Percentiles rank a stretch among this genome's conserved stretches.
These are phyloP conservation scores for Kodamaea kaohsiungensis DNA, from an alignment of 805 yeast genomes.

Conservation along the genomic window DNA sequence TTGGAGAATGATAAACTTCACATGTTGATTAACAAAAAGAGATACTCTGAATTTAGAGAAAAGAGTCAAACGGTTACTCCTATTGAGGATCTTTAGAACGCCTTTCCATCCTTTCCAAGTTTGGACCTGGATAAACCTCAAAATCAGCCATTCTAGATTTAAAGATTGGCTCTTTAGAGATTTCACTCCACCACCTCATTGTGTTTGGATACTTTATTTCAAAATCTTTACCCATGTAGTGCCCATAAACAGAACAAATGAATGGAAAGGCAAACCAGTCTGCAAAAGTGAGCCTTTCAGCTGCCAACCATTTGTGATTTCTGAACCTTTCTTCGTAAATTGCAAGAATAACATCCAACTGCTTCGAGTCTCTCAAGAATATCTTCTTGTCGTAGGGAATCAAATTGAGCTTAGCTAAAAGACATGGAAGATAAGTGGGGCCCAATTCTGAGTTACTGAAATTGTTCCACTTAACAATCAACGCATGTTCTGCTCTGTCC, in stretches of 20 bases:
- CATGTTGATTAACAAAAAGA: too few species aligned
- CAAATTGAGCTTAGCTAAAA: constrained; percentile 63
- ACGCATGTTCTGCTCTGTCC: constrained; percentile 60
- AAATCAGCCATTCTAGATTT: not conserved
- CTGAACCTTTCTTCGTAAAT: constrained; percentile 36
- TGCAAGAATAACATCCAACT: constrained; percentile 21
- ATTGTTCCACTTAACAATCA: constrained; percentile 75
- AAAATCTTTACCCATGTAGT: not conserved
- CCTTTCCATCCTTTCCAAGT: not conserved
- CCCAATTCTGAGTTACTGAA: constrained; percentile 70
- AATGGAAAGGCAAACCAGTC: constrained; percentile 41
- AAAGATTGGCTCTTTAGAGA: not conserved
- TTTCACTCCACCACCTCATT: not conserved
- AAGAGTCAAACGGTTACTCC: too few species aligned
- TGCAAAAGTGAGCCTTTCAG: constrained; percentile 48
- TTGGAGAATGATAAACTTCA: too few species aligned
- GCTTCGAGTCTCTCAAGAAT: constrained; percentile 47
- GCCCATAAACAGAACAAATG: constrained; percentile 17
- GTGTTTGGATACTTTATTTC: not conserved
- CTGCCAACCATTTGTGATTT: constrained; percentile 47
- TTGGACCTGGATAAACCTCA: not conserved
- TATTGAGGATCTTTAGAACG: not conserved
- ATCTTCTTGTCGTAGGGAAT: constrained; percentile 76
- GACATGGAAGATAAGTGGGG: constrained; percentile 41
- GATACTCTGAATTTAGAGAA: too few species aligned